Base-by-base conservation (phyloP, 164 flowering plant genomes). In the Berberis vulgaris region DNA sequence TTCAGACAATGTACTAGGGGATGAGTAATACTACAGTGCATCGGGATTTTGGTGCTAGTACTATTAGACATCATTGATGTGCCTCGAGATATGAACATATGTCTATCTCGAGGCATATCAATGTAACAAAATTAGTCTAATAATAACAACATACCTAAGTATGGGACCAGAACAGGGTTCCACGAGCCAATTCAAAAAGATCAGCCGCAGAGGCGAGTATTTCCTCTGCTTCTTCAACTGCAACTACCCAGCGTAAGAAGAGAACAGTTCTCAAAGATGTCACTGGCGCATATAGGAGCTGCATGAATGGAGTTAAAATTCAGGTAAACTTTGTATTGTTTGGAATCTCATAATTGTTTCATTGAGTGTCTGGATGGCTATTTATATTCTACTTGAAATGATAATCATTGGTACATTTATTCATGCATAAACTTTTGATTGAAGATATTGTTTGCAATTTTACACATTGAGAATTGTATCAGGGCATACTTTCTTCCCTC, bases 221-320 rank as follows among this genome's bases (percentile, higher is more conserved):
- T 57, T 52, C 64, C 1, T 54, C 41, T 59, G 68, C 69, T 66
- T 42, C 70, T 38, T 70, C 47, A 57, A 61, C 71, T 54, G 67
- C 67, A 42, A 45, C 67, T 66, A 60, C 38, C 41, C 83, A 80
- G 67, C 70, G 66, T 55, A 88, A 86, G 81, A 82, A 79, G 77
- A 80, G 83, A 83, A 86, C 86, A 13, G 89, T 80, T 54, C 86
- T 92, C 56, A 82, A 77, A 76, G 89, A 92, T 80, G 84, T 89
- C 40, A 79, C 87, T 41, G 89, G 87, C 64, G 45, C 85, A 54
- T 72, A 75, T 44, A 66, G 9, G 57, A 80, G 70, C 62, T 82
- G 87, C 74, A 71, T 80, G 9, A 72, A 73, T 76, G 83, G 73
- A 54, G 59, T 82, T 40, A 87, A 77, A 75, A 46, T 68, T 65